Percentiles rank a stretch among this genome's conserved stretches.
Conservation (phyloP, 371 early-diverging fungal species). For the Lichtheimia ornata region DNA sequence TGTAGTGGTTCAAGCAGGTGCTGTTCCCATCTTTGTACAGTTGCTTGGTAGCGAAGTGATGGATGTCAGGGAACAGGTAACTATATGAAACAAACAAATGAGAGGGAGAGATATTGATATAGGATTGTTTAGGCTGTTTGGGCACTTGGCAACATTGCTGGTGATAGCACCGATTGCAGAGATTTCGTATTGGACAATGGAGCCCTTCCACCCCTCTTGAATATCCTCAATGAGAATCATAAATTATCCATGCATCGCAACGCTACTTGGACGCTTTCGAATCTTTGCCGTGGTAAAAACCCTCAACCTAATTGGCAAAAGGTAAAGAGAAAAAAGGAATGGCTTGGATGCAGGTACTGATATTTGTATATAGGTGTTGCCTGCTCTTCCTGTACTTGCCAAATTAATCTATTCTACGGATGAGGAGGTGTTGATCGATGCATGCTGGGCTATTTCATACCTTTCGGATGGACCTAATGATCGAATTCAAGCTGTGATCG, state of each 20-base stretch:
- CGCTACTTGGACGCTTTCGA: slow-evolving; percentile 98
- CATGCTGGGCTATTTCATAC: slow-evolving; percentile 99
- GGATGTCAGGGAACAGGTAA: slow-evolving; percentile 97
- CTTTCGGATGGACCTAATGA: slow-evolving; percentile 95
- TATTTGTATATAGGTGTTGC: slow-evolving; percentile 58
- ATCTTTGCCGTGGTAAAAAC: slow-evolving; percentile 98
- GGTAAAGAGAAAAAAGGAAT: slow-evolving; percentile 56
- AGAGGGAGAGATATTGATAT: background rate
- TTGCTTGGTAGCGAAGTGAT: slow-evolving; percentile 83
- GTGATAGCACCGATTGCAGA: slow-evolving; percentile 94
- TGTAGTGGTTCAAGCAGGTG: slow-evolving; percentile 90
- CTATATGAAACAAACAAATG: background rate
- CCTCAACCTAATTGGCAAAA: slow-evolving; percentile 91
- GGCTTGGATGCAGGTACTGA: background rate
- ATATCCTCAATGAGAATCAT: slow-evolving; percentile 82
- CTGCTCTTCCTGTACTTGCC: slow-evolving; percentile 89
- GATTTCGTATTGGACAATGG: slow-evolving; percentile 90
- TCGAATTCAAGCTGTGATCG: slow-evolving; percentile 95
- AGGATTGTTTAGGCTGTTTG: slow-evolving; percentile 85
- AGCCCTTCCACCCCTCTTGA: slow-evolving; percentile 82
- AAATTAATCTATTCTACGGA: slow-evolving; percentile 90
- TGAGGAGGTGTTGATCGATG: slow-evolving; percentile 95
- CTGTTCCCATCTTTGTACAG: slow-evolving; percentile 92
- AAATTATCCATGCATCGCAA: slow-evolving; percentile 96
- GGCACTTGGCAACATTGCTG: slow-evolving; percentile 99